These are phyloP conservation scores for Hypoxylon sp. DNA, from an alignment of 2,329 filamentous ascomycete species.

Conservation along the genomic window DNA sequence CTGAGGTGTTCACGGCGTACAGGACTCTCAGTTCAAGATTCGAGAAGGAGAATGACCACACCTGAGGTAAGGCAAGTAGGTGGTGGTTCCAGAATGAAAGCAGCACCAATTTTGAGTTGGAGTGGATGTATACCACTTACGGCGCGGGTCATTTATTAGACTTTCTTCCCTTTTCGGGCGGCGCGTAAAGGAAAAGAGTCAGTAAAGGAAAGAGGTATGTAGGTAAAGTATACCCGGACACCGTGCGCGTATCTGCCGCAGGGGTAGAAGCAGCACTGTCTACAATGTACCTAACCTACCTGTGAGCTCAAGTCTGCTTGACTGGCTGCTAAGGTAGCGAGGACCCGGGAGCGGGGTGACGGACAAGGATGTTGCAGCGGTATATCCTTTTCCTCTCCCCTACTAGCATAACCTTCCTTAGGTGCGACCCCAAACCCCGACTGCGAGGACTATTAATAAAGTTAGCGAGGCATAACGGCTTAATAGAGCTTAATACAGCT, in stretches of 20 bases:
- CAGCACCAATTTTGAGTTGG: conserved; percentile 29
- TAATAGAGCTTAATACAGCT: conserved; percentile 3
- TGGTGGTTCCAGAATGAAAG: conserved; percentile 15
- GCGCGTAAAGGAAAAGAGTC: conserved; percentile 37
- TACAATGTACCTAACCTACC: neutral
- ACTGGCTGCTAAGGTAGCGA: too few species aligned
- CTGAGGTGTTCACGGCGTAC: conserved; percentile 18
- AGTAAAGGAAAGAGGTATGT: conserved; percentile 18
- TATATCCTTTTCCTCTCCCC: conserved; percentile 14
- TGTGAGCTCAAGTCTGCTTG: too few species aligned
- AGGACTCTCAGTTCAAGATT: conserved; percentile 14
- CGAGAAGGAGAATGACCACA: conserved; percentile 8
- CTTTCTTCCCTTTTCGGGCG: conserved; percentile 33
- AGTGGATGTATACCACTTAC: conserved; percentile 37
- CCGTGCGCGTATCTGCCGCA: neutral
- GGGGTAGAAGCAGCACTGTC: neutral
- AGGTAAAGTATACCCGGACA: neutral
- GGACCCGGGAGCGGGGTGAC: conserved; percentile 39
- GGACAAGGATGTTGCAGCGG: conserved; percentile 21
- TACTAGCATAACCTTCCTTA: conserved; percentile 5
- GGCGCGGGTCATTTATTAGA: conserved; percentile 37
- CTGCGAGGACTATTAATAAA: conserved; percentile 1
- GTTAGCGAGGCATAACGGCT: neutral
- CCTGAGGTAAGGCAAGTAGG: conserved; percentile 16
- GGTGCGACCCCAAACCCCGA: neutral